phyloP scores from a whole-genome alignment of 208 protist genomes.

The Crithidia brevicula region DNA sequence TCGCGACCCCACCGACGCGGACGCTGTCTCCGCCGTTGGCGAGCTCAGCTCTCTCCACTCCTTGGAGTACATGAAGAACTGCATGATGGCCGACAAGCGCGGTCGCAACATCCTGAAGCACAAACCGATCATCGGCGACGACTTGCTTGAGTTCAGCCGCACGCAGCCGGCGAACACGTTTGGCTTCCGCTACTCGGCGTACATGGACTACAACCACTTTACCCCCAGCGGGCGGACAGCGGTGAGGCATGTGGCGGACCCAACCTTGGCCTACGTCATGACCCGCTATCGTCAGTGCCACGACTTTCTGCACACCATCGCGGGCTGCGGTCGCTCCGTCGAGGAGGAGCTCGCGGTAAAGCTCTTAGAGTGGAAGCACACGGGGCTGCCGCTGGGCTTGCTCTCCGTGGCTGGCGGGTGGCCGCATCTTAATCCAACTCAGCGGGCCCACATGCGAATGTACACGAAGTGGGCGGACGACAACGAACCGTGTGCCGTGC shows the following conservation, averaged over 20 bases:
- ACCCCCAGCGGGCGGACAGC: slow-evolving; percentile 66
- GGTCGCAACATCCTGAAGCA: slow-evolving; percentile 69
- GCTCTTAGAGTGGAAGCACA: slow-evolving; percentile 84
- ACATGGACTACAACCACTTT: slow-evolving; percentile 86
- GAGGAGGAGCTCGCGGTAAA: slow-evolving; percentile 90
- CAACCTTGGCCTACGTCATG: slow-evolving; percentile 83
- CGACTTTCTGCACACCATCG: slow-evolving; percentile 79
- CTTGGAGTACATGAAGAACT: slow-evolving; percentile 68
- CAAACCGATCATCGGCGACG: slow-evolving; percentile 62
- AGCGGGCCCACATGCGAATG: slow-evolving; percentile 47
- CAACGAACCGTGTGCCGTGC: slow-evolving; percentile 56
- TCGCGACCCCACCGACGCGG: slow-evolving; percentile 64
- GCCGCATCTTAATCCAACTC: slow-evolving; percentile 49
- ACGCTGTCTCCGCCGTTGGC: slow-evolving; percentile 70
- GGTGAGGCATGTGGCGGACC: slow-evolving; percentile 70
- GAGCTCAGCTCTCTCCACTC: slow-evolving; percentile 71
- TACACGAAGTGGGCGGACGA: slow-evolving; percentile 66
- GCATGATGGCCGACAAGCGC: slow-evolving; percentile 78
- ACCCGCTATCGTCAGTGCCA: slow-evolving; percentile 87
- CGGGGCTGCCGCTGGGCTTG: slow-evolving; percentile 76
- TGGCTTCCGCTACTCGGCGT: slow-evolving; percentile 74
- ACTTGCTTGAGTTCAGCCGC: slow-evolving; percentile 55
- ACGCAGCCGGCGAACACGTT: slow-evolving; percentile 61
- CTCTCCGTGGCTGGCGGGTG: slow-evolving; percentile 71
- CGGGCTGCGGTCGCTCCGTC: slow-evolving; percentile 73